These are phyloP conservation scores for Cardiospermum halicacabum DNA, from an alignment of 345 rosid genomes.

Conservation along the genomic window DNA sequence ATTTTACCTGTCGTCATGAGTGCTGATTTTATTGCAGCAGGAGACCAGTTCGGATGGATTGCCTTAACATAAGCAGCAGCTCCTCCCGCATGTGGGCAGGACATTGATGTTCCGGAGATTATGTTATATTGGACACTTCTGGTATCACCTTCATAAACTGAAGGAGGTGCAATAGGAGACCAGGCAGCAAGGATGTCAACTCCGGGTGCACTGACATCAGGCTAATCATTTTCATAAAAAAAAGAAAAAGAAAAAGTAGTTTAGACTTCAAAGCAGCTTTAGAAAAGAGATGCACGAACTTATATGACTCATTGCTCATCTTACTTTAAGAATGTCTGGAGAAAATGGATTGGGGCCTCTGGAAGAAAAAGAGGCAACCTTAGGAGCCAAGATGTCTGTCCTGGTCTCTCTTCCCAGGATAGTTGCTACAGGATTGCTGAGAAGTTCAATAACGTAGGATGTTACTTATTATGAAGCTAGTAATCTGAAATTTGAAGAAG, in stretches of 20 bases:
- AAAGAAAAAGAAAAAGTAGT: no score
- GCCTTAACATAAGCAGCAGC: slow-evolving; percentile 20
- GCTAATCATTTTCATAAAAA: neutral
- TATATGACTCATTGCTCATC: neutral
- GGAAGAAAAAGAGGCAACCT: slow-evolving; percentile 22
- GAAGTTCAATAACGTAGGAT: neutral
- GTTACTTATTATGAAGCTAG: neutral
- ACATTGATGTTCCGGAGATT: slow-evolving; percentile 25
- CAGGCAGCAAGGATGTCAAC: slow-evolving; percentile 24
- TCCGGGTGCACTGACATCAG: slow-evolving; percentile 26
- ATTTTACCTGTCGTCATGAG: slow-evolving; percentile 21
- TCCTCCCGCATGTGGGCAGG: slow-evolving; percentile 26
- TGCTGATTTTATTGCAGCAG: slow-evolving; percentile 25
- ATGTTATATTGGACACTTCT: slow-evolving; percentile 15
- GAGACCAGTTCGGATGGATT: slow-evolving; percentile 19
- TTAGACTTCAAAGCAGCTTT: neutral
- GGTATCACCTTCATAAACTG: neutral
- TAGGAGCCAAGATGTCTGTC: slow-evolving; percentile 18
- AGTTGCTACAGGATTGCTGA: slow-evolving; percentile 12
- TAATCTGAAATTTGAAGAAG: neutral
- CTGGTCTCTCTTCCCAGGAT: slow-evolving; percentile 4
- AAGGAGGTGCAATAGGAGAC: slow-evolving; percentile 6
- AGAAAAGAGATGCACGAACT: neutral
- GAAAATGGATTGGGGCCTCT: slow-evolving; percentile 21
- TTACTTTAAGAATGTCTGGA: slow-evolving; percentile 16